Percentiles rank a stretch among this genome's conserved stretches.
These are phyloP conservation scores for Golubevia sp. DNA, from an alignment of 1,284 basidiomycete genomes.

Conservation along the genomic window DNA sequence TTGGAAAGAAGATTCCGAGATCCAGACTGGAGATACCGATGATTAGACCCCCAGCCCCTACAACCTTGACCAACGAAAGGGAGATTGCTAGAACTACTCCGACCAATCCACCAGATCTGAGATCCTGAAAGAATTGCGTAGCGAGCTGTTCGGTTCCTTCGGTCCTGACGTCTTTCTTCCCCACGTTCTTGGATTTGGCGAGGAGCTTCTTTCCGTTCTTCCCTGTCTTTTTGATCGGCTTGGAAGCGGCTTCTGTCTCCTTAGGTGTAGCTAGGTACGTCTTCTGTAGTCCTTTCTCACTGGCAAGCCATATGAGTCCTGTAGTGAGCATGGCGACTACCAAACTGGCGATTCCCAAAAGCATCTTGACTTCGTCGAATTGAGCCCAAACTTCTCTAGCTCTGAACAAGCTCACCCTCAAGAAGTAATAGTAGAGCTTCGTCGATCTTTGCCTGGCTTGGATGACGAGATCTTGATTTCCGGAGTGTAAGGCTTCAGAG, in stretches of 20 bases:
- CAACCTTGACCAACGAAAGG: not conserved
- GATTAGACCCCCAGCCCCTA: not conserved
- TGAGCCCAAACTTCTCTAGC: slow-evolving; percentile 56
- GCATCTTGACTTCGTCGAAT: slow-evolving; percentile 42
- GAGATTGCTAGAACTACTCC: not conserved
- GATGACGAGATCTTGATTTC: no score
- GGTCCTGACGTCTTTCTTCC: not conserved
- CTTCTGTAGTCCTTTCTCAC: not conserved
- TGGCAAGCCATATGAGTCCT: not conserved
- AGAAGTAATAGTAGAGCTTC: slow-evolving; percentile 29
- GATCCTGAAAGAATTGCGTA: not conserved
- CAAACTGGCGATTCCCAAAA: slow-evolving; percentile 17
- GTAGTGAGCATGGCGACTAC: not conserved
- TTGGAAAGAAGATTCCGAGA: not conserved
- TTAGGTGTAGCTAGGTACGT: not conserved
- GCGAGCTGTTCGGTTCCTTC: not conserved
- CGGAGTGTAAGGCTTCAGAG: not conserved
- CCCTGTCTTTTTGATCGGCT: not conserved
- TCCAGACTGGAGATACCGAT: not conserved
- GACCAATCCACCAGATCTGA: not conserved
- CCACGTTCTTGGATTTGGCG: not conserved
- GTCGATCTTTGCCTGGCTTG: not conserved
- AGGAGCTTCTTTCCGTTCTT: not conserved
- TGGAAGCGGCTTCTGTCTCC: not conserved
- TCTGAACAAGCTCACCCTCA: slow-evolving; percentile 32